Base-by-base conservation (phyloP, 1,284 basidiomycete genomes). In the Coriolopsis trogii region DNA sequence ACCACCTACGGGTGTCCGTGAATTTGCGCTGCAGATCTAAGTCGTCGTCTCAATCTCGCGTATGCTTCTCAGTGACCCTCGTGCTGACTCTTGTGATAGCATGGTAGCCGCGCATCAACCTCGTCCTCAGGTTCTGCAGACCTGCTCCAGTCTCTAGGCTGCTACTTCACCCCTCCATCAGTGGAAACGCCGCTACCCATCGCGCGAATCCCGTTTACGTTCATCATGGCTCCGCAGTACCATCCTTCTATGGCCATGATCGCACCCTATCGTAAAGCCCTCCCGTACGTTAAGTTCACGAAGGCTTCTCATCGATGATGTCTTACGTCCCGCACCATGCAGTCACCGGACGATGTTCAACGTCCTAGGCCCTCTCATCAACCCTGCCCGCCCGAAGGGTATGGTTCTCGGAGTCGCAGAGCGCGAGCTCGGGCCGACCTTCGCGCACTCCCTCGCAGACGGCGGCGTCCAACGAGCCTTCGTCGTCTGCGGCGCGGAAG, bases 61-160 rank as follows among this genome's bases (percentile, higher is more conserved):
- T n/a, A n/a, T n/a, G n/a, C n/a, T n/a, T n/a, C n/a, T n/a, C n/a
- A n/a, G n/a, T n/a, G n/a, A n/a, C n/a, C n/a, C 33, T 34, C 33
- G 21, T 12, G n/a, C 7, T 30, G 6, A 34, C 16, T 2, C 41
- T 3, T 18, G 3, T 2, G 44, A 13, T 62, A 95, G 94, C 96
- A 98, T 70, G 96, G 96, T 15, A 93, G 87, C 59, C 82, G 88
- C 66, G 96, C 96, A 1, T 94, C 94, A 1, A 98, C 96, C 0
- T 98, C 96, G 0, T 85, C 91, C 0, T 96, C 95, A 0, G 96
- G 96, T 20, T 95, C 95, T 0, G 95, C 95, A 16, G 96, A 99
- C 70, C 79, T 99, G 43, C 77, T 99, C 3, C 82, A 95, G 66
- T 82, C 92, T 0, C 82, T 98, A 36, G 91, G 82, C 30, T 95